Evolutionary conservation across 345 rosid species (phyloP).

Genomic region (Aquilaria sinensis): DNA sequence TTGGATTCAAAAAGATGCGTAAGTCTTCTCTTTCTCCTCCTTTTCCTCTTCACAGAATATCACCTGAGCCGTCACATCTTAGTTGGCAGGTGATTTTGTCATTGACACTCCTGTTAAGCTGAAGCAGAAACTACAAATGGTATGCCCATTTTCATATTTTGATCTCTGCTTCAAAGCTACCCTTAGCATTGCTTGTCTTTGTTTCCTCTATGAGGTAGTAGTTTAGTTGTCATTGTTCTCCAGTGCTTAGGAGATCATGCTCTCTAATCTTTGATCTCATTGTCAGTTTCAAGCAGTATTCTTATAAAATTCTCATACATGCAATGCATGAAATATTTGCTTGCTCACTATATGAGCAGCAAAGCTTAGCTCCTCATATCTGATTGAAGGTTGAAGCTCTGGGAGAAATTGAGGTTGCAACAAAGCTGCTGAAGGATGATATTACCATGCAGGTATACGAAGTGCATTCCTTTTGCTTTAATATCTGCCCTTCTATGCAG

Average conservation of each 20-base stretch:
- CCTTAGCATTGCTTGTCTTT: no score
- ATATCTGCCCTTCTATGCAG: background rate
- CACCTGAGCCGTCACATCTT: background rate
- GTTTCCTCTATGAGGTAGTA: no score
- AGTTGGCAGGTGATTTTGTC: constrained; percentile 63
- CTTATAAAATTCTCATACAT: no score
- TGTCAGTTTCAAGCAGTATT: no score
- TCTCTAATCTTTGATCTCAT: no score
- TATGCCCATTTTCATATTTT: constrained; percentile 18
- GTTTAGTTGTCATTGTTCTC: no score
- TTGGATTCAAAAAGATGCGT: constrained; percentile 85
- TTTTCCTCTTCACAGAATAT: background rate
- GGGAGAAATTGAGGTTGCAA: constrained; percentile 82
- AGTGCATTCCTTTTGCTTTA: no score
- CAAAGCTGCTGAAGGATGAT: constrained; percentile 60
- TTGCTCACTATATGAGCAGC: no score
- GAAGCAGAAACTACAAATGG: constrained; percentile 83
- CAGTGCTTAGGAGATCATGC: no score
- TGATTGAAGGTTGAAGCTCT: constrained; percentile 76
- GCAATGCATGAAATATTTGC: no score
- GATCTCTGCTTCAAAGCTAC: no score
- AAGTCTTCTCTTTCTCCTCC: constrained; percentile 29
- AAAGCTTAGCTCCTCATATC: constrained; percentile 10
- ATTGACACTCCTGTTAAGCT: constrained; percentile 82
- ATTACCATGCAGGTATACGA: constrained; percentile 39